These are phyloP conservation scores for Clonostachys byssicola DNA, from an alignment of 2,329 filamentous ascomycete genomes.

Conservation along the genomic window DNA sequence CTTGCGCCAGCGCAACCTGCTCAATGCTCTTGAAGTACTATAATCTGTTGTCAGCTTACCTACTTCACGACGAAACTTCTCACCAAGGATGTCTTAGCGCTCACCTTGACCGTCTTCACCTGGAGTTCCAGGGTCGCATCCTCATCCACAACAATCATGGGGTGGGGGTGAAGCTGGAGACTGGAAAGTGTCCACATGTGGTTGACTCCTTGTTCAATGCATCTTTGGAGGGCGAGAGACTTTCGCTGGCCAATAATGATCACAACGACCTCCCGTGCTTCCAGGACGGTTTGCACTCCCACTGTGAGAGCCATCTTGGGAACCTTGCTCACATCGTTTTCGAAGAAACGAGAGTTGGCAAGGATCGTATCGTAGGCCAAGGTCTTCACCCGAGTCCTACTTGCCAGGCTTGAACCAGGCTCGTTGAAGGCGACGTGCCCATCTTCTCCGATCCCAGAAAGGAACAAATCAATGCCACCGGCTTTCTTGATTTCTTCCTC, in stretches of 20 bases:
- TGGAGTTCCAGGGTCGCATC: conserved; percentile 71
- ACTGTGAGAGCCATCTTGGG: conserved; percentile 82
- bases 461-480: conserved; percentile 81
- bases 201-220: conserved; percentile 77
- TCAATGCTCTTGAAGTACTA: conserved; percentile 72
- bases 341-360: conserved; percentile 82
- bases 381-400: conserved; percentile 80
- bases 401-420: conserved; percentile 73
- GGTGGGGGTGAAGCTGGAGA: conserved; percentile 75
- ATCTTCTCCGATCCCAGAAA: conserved; percentile 81
- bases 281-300: conserved; percentile 78
- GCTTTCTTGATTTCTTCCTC: conserved; percentile 70
- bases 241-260: conserved; percentile 82
- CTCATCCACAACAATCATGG: conserved; percentile 80
- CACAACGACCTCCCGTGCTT: conserved; percentile 76
- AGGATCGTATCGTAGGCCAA: conserved; percentile 83
- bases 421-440: conserved; percentile 92
- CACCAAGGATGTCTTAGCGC: conserved; percentile 1
- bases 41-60: background rate
- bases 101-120: conserved; percentile 67
- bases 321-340: conserved; percentile 67
- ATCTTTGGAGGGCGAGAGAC: conserved; percentile 72
- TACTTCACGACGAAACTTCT: background rate
- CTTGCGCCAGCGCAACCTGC: conserved; percentile 52
- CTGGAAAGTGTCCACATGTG: conserved; percentile 89